Evolutionary conservation across 1,139 yeast genomes (phyloP), one percentile per base, ranked within the genome.

Genomic region (Geotrichum carabidarum): DNA sequence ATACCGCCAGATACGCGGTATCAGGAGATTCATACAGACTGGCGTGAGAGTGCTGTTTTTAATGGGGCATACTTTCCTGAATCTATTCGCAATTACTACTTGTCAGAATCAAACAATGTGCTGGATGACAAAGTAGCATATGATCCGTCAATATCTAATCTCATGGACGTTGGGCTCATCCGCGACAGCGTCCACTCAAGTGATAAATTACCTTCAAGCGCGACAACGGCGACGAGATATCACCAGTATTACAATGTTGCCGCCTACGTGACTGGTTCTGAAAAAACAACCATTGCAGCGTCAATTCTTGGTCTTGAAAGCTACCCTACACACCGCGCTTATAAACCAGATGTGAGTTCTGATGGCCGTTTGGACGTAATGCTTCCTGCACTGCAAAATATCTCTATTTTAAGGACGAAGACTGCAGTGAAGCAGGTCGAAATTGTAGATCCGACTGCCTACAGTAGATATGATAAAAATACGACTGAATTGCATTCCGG

Each of bases 191-290:
- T 18, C 9, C 14, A 18, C 8, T 40, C 31, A 14, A 22, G 15
- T 27, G 18, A 37, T 38, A 11, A 15, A 15, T 4, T 15, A n/a
- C 12, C 27, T 22, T 3, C 42, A 22, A 32, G 14, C 31, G 27
- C 14, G 35, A 27, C 37, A 41, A 34, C 41, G 14, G 27, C 44
- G 12, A 15, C 11, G 27, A 27, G 18, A 18, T 32, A 12, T 5
- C 18, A 7, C 8, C 46, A 48, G 32, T 48, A 31, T 37, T 18
- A 46, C 18, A 51, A 36, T 41, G 46, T 51, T 8, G 48, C 36
- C n/a, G 55, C 55, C 17, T 53, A 49, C 31, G 53, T 49, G 11
- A 53, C 56, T 8, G 53, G 56, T 27, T 37, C 31, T 17, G 56
- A 53, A 17, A 38, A 44, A 6, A 53, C 53, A n/a, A 50, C 56